A percentile compares a stretch with the other conserved stretches of the same genome.
Evolutionary conservation across 306 rosid species (phyloP).

Genomic region (Purshia tridentata): DNA sequence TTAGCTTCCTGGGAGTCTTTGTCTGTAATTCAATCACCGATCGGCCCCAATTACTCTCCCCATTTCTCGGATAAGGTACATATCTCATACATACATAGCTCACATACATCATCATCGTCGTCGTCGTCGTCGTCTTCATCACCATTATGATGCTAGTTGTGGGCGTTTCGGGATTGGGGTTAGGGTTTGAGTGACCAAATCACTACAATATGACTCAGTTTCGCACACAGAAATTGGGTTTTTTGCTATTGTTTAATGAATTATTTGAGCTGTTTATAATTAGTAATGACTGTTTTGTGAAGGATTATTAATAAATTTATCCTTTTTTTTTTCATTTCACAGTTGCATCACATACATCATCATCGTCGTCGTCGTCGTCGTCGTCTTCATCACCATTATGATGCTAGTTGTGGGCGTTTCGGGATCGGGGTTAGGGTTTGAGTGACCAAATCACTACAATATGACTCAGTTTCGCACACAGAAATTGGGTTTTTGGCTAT

Average conservation of each 20-base stretch:
- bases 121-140: too few species aligned
- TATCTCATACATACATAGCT: background rate
- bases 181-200: background rate
- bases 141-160: background rate
- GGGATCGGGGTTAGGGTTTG: too few species aligned
- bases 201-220: background rate
- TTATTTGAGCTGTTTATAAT: background rate
- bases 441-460: background rate
- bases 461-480: background rate
- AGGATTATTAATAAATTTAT: too few species aligned
- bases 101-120: background rate
- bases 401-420: too few species aligned
- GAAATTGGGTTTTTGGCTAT: background rate
- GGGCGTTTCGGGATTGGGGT: background rate
- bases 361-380: too few species aligned
- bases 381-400: too few species aligned
- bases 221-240: background rate
- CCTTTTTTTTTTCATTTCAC: too few species aligned
- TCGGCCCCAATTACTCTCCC: background rate
- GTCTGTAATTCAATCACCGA: constrained; percentile 4
- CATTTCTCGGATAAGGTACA: constrained; percentile 7
- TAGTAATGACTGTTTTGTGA: too few species aligned
- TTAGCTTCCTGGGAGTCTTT: background rate
- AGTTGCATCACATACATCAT: too few species aligned
- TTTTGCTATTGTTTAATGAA: too few species aligned